A percentile compares a stretch with the other conserved stretches of the same genome.
phyloP scores from a whole-genome alignment of 192 early-diverging fungal species.

The Rhizoclosmatium sp. region DNA sequence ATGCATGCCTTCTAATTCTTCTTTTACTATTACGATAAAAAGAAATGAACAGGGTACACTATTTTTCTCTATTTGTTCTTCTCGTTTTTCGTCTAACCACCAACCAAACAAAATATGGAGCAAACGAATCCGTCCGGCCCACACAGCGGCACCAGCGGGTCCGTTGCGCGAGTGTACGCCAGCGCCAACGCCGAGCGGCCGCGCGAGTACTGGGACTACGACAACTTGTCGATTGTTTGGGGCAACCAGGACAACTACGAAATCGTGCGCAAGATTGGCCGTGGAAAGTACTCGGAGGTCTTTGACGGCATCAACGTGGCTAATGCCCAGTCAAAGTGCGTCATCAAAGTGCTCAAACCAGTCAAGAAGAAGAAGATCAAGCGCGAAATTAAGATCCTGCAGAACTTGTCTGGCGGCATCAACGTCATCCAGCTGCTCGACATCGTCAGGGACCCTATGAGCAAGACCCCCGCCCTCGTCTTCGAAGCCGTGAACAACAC shows the following conservation, averaged over 20 bases:
- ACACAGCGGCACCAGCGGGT: neutral
- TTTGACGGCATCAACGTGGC: constrained; percentile 97
- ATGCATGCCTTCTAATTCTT: too few species aligned
- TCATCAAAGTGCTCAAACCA: constrained; percentile 98
- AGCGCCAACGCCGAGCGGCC: constrained; percentile 85
- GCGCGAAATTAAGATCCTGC: constrained; percentile 98
- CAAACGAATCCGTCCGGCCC: constrained; percentile 8
- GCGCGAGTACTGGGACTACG: constrained; percentile 75
- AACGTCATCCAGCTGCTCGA: constrained; percentile 94
- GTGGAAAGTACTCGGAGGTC: constrained; percentile 99
- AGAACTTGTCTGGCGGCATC: constrained; percentile 93
- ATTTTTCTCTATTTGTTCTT: neutral
- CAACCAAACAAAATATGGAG: neutral
- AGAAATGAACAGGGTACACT: neutral
- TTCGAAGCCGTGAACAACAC: constrained; percentile 98
- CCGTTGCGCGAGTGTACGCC: constrained; percentile 86
- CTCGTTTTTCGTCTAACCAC: too few species aligned
- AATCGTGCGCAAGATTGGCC: constrained; percentile 95
- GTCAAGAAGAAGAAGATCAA: constrained; percentile 99
- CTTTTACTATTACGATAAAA: neutral
- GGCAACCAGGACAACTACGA: constrained; percentile 95
- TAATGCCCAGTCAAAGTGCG: constrained; percentile 82
- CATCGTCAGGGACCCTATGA: constrained; percentile 94
- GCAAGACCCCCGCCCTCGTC: constrained; percentile 95
- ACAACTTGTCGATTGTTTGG: constrained; percentile 5